Evolutionary conservation across 768 basidiomycete genomes (phyloP).

Genomic region (Lentinula sp.): DNA sequence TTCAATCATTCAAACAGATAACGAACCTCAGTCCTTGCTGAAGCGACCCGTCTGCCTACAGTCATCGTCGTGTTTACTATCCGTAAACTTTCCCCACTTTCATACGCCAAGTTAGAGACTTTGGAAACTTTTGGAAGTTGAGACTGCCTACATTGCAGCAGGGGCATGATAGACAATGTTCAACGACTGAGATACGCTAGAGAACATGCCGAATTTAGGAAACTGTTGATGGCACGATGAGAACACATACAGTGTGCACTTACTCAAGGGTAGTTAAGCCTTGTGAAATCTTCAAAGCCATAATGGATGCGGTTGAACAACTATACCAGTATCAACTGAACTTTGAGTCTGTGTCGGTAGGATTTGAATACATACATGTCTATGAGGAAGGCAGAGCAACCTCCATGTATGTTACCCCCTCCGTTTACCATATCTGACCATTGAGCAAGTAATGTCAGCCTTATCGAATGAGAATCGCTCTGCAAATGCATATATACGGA

Average conservation of each 20-base stretch:
- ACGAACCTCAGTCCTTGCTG: conserved; percentile 26
- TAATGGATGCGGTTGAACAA: background rate
- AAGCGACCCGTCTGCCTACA: conserved; percentile 21
- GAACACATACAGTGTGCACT: background rate
- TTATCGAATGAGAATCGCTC: background rate
- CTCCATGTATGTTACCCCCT: conserved; percentile 14
- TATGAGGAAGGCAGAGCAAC: conserved; percentile 24
- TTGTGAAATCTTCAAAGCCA: background rate
- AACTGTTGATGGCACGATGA: background rate
- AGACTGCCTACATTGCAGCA: conserved; percentile 20
- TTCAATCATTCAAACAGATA: no score
- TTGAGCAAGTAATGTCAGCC: background rate
- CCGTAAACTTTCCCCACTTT: conserved; percentile 23
- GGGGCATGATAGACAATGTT: conserved; percentile 27
- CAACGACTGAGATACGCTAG: conserved; percentile 26
- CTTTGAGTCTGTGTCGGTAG: background rate
- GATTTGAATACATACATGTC: conserved; percentile 18
- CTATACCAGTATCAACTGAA: background rate
- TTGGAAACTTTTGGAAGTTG: background rate
- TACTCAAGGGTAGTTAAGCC: background rate
- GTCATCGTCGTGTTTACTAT: conserved; percentile 26
- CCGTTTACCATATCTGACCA: conserved; percentile 27
- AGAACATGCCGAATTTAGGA: background rate
- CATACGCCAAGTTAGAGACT: background rate
- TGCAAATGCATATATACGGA: background rate